A percentile compares a stretch with the other conserved stretches of the same genome.
Evolutionary conservation across 352 stramenopile genomes (phyloP).

Genomic region (Blastocystis sp.): DNA sequence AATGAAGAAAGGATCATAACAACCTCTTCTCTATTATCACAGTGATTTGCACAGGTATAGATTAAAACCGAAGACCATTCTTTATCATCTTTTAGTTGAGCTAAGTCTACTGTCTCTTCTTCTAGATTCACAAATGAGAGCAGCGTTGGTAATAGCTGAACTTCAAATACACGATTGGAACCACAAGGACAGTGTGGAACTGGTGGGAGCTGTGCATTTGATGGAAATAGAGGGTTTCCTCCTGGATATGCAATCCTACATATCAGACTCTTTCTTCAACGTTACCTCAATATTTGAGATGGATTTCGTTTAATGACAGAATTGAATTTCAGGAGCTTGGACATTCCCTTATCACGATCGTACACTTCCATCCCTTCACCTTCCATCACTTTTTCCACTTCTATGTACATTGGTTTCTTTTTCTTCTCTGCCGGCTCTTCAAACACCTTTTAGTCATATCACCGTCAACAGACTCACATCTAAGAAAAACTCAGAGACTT

Average conservation of each 20-base stretch:
- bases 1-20: not conserved
- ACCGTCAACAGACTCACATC: not conserved
- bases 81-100: not conserved
- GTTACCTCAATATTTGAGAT: constrained; percentile 2
- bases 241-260: constrained; percentile 50
- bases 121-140: constrained; percentile 28
- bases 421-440: constrained; percentile 11
- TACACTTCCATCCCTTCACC: constrained; percentile 16
- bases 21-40: not conserved
- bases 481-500: constrained; percentile 9
- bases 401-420: not conserved
- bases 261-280: not conserved
- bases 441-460: not conserved
- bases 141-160: constrained; percentile 39
- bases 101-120: not conserved
- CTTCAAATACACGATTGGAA: not conserved
- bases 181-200: not conserved
- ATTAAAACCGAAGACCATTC: constrained; percentile 48
- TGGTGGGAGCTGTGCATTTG: not conserved
- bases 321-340: constrained; percentile 49
- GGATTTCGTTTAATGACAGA: constrained; percentile 6
- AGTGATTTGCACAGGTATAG: constrained; percentile 18
- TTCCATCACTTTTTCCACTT: not conserved
- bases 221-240: not conserved
- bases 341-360: constrained; percentile 47